phyloP scores from a whole-genome alignment of 139 green algal genomes.

The Chlamydomonas sp. region DNA sequence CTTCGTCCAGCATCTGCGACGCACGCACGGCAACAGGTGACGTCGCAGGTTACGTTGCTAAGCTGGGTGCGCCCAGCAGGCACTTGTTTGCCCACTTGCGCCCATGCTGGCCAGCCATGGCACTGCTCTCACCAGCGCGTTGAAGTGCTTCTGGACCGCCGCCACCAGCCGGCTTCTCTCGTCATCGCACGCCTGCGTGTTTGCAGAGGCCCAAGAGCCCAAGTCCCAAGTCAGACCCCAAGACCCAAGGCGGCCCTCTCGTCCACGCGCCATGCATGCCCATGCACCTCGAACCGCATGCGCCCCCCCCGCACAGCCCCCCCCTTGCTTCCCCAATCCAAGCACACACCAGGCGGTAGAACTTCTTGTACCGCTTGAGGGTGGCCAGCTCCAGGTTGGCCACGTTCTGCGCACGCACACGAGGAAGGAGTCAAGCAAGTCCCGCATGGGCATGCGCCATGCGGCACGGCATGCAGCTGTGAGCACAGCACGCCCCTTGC shows the following conservation, averaged over 20 bases:
- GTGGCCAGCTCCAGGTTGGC: slow-evolving; percentile 17
- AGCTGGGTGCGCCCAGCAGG: neutral
- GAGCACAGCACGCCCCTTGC: too few relatives aligned
- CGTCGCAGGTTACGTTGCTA: neutral
- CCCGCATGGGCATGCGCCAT: too few relatives aligned
- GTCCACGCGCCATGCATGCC: too few relatives aligned
- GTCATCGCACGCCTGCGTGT: slow-evolving; percentile 6
- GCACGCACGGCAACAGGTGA: too few relatives aligned
- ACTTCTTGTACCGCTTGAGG: slow-evolving; percentile 14
- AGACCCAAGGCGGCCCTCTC: too few relatives aligned
- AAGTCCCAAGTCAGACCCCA: too few relatives aligned
- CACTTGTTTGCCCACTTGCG: neutral
- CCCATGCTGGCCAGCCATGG: too few relatives aligned
- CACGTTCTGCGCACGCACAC: slow-evolving; percentile 18
- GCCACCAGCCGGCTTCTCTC: slow-evolving; percentile 17
- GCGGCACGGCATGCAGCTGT: too few relatives aligned
- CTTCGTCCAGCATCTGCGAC: slow-evolving; percentile 4
- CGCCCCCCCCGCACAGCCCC: neutral
- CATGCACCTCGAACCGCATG: too few relatives aligned
- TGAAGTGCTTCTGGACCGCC: slow-evolving; percentile 20
- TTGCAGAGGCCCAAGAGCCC: neutral
- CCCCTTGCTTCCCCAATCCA: too few relatives aligned
- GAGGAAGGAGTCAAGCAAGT: too few relatives aligned
- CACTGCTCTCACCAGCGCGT: slow-evolving; percentile 13
- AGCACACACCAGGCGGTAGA: slow-evolving; percentile 20